phyloP scores from a whole-genome alignment of 495 filamentous ascomycete genomes.

The Haplographium delicatum region DNA sequence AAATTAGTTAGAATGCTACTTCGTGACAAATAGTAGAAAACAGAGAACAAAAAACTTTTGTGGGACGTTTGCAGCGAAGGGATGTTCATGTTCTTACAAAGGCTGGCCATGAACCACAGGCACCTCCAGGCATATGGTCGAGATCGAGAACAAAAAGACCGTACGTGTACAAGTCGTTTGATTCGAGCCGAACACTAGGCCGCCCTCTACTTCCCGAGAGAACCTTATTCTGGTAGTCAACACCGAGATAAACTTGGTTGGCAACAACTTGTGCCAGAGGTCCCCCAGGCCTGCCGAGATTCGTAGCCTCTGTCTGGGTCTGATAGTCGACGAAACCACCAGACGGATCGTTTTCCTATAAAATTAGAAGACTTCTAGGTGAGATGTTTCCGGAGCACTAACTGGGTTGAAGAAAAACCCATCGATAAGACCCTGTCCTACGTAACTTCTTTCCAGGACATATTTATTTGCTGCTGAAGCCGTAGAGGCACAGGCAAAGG shows the following conservation, averaged over 20 bases:
- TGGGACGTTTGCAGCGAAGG: too few relatives aligned
- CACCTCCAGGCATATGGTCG: constrained; percentile 63
- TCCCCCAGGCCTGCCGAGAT: too few relatives aligned
- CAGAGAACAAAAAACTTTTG: too few relatives aligned
- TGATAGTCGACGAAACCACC: constrained; percentile 55
- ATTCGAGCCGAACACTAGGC: constrained; percentile 59
- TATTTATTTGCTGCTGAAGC: constrained; percentile 15
- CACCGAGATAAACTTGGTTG: constrained; percentile 47
- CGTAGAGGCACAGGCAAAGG: constrained; percentile 19
- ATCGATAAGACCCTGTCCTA: constrained; percentile 45
- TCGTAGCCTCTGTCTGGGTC: too few relatives aligned
- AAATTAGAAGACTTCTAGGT: background rate
- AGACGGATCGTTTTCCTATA: constrained; percentile 45
- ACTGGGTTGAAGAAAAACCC: constrained; percentile 47
- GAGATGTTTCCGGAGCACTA: background rate
- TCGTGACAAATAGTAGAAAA: too few relatives aligned
- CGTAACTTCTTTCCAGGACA: constrained; percentile 23
- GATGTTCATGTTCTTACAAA: constrained; percentile 22
- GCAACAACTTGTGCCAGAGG: constrained; percentile 44
- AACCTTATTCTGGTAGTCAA: constrained; percentile 32
- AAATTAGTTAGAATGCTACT: too few relatives aligned
- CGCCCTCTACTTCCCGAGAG: constrained; percentile 51
- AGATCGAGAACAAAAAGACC: constrained; percentile 70
- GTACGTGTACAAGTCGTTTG: constrained; percentile 57
- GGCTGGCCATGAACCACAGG: constrained; percentile 57